phyloP scores from a whole-genome alignment of 2,329 filamentous ascomycete genomes.

The Diplodia seriata region DNA sequence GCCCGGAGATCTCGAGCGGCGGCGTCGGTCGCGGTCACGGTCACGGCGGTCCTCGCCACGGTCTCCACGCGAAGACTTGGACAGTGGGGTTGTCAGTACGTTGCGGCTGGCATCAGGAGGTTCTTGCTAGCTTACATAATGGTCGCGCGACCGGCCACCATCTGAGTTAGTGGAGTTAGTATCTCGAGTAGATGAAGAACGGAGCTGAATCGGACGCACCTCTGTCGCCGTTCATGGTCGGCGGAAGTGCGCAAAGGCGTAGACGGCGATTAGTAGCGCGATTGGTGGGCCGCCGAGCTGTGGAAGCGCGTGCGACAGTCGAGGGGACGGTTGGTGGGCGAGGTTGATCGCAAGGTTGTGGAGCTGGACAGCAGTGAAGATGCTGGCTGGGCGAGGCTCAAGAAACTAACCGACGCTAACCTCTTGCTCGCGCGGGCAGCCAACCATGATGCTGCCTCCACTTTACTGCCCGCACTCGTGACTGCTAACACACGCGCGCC shows the following conservation, averaged over 20 bases:
- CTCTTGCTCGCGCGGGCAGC: conserved; percentile 16
- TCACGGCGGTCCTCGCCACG: conserved; percentile 45
- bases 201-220: conserved; percentile 12
- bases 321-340: conserved; percentile 4
- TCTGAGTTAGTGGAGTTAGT: conserved; percentile 25
- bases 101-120: conserved; percentile 36
- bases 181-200: conserved; percentile 21
- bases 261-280: conserved; percentile 18
- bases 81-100: conserved; percentile 40
- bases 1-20: conserved; percentile 87
- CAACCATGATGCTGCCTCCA: conserved; percentile 1
- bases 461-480: conserved; percentile 19
- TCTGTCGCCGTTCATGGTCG: conserved; percentile 32
- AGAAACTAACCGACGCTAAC: conserved; percentile 26
- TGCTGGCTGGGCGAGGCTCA: conserved; percentile 22
- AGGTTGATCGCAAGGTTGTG: conserved; percentile 18
- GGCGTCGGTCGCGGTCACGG: conserved; percentile 55
- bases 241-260: conserved; percentile 20
- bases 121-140: conserved; percentile 46
- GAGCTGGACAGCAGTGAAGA: conserved; percentile 29
- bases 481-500: neutral
- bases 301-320: conserved; percentile 19
- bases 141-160: conserved; percentile 44
- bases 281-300: conserved; percentile 25
- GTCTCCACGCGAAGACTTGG: conserved; percentile 55